Base-by-base conservation (phyloP, 78 protist genomes). In the Trichosphaerium sp. region DNA sequence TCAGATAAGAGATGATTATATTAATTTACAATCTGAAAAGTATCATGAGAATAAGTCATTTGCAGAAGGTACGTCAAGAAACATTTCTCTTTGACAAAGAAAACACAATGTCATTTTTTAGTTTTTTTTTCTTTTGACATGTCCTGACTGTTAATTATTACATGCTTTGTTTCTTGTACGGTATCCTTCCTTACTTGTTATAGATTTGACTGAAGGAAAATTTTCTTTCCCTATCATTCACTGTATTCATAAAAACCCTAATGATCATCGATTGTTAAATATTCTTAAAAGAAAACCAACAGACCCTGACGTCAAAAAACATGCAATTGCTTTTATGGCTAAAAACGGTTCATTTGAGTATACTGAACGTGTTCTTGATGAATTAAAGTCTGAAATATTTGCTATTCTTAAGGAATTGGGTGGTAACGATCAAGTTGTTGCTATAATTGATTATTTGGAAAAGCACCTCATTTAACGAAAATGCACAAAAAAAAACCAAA, bases 141-240 rank as follows among this genome's bases (percentile, higher is more conserved):
- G n/a, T n/a, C n/a, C n/a, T n/a, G n/a, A n/a, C n/a, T n/a, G n/a
- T n/a, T n/a, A n/a, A n/a, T n/a, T n/a, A n/a, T 60, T 2, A 34
- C 66, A 25, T 7, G 26, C 7, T 4, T 32, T 8, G 7, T 60
- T 4, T 29, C 68, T n/a, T n/a, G n/a, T n/a, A n/a, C n/a, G n/a
- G n/a, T n/a, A n/a, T n/a, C n/a, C n/a, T n/a, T n/a, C n/a, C n/a
- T n/a, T n/a, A n/a, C n/a, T n/a, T n/a, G n/a, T n/a, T n/a, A n/a
- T n/a, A 49, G 92, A 92, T 65, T 48, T 92, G 28, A 78, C 97
- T n/a, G 97, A 92, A 64, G 97, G 97, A 41, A 92, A 92, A 60
- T 92, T 82, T 67, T 85, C 91, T 35, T 91, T 71, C 74, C 92
- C 87, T 21, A 83, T 88, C 39, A 83, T 85, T 15, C 89, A 88